These are phyloP conservation scores for Chalaropsis ovoidea DNA, from an alignment of 2,329 filamentous ascomycete species.

Conservation along the genomic window DNA sequence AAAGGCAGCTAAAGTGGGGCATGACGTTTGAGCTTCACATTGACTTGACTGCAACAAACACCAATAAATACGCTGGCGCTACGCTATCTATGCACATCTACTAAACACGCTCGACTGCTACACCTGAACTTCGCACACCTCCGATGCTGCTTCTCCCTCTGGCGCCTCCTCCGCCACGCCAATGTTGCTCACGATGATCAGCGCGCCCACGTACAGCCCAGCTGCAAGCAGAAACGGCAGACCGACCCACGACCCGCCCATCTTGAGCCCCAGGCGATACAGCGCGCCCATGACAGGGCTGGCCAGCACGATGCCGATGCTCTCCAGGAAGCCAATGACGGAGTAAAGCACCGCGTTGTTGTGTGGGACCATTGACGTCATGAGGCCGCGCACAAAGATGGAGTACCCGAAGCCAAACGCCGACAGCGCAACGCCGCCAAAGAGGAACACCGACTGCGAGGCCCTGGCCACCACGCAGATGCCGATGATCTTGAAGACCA, in stretches of 20 bases:
- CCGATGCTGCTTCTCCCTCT: neutral
- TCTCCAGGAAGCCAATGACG: constrained; percentile 26
- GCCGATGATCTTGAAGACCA: constrained; percentile 26
- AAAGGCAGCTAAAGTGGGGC: neutral
- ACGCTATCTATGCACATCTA: neutral
- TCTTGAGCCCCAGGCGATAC: constrained; percentile 25
- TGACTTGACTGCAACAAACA: neutral
- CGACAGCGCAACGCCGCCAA: constrained; percentile 21
- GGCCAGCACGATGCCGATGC: constrained; percentile 25
- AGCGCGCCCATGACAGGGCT: constrained; percentile 26
- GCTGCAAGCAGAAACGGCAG: constrained; percentile 26
- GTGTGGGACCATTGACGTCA: constrained; percentile 26
- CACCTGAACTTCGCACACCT: neutral
- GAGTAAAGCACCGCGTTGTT: constrained; percentile 26
- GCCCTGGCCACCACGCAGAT: constrained; percentile 23
- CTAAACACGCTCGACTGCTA: neutral
- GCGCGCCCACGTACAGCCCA: constrained; percentile 22
- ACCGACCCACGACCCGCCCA: constrained; percentile 25
- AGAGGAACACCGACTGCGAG: constrained; percentile 20
- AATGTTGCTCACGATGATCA: constrained; percentile 24
- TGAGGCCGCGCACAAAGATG: constrained; percentile 26
- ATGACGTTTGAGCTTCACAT: neutral
- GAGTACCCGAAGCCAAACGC: constrained; percentile 25
- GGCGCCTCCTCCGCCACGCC: constrained; percentile 14
- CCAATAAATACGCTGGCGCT: neutral